Evolutionary conservation across 179 eudicot species (phyloP).

Genomic region (Drosera spatulata): DNA sequence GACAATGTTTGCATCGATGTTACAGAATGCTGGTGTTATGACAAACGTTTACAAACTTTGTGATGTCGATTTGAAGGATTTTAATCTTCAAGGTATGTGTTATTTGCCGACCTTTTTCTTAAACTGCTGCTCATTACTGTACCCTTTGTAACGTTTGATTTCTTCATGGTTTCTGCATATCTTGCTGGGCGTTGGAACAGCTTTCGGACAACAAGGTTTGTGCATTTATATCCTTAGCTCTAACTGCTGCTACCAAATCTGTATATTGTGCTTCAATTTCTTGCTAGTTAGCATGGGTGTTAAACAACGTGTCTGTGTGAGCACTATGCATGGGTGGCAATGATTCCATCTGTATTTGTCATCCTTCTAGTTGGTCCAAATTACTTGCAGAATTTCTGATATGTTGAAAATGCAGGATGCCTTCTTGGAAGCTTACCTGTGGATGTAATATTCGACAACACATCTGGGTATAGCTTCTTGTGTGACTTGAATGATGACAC

Average conservation of each 20-base stretch:
- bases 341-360: neutral
- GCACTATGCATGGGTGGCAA: neutral
- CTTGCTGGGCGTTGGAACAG: slow-evolving; percentile 38
- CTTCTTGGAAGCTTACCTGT: slow-evolving; percentile 83
- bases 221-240: slow-evolving; percentile 2
- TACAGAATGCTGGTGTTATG: slow-evolving; percentile 83
- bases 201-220: slow-evolving; percentile 76
- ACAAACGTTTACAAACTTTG: slow-evolving; percentile 85
- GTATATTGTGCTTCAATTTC: too few species aligned
- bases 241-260: too few species aligned
- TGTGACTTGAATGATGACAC: slow-evolving; percentile 94
- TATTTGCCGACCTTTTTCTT: slow-evolving; percentile 1
- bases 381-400: slow-evolving; percentile 4
- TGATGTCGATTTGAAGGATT: slow-evolving; percentile 92
- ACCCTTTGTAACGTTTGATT: slow-evolving; percentile 11
- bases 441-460: slow-evolving; percentile 71
- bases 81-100: slow-evolving; percentile 71
- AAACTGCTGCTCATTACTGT: slow-evolving; percentile 2
- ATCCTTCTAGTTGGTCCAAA: neutral
- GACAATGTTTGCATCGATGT: slow-evolving; percentile 61
- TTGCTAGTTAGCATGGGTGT: too few species aligned
- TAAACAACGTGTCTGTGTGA: neutral
- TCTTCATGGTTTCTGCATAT: slow-evolving; percentile 9
- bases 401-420: slow-evolving; percentile 52
- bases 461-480: slow-evolving; percentile 72